A percentile compares a stretch with the other conserved stretches of the same genome.
Evolutionary conservation across 2,329 filamentous ascomycete species (phyloP).

Genomic region (Aphanoascus verrucosus): DNA sequence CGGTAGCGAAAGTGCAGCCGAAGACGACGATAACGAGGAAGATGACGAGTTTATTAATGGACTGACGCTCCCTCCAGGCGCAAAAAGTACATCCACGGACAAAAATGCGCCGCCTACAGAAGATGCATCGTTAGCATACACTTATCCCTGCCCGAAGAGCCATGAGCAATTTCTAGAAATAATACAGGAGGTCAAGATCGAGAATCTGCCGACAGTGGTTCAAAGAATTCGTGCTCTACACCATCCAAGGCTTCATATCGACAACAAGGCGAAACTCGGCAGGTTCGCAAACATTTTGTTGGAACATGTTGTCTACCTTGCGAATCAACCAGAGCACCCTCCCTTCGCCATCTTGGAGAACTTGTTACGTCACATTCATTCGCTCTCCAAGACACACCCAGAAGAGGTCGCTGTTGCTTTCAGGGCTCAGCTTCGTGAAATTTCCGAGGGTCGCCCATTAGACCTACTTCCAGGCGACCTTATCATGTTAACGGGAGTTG

Average conservation of each 20-base stretch:
- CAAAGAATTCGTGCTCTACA: conserved; percentile 88
- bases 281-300: conserved; percentile 41
- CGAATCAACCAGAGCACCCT: conserved; percentile 39
- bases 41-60: conserved; percentile 63
- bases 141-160: conserved; percentile 71
- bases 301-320: conserved; percentile 50
- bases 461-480: conserved; percentile 58
- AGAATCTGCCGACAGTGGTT: conserved; percentile 65
- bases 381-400: conserved; percentile 75
- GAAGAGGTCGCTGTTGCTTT: conserved; percentile 68
- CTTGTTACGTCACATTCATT: conserved; percentile 82
- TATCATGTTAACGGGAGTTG: conserved; percentile 69
- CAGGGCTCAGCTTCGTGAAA: conserved; percentile 54
- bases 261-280: conserved; percentile 74
- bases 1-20: conserved; percentile 42
- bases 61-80: conserved; percentile 41
- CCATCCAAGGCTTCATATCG: conserved; percentile 71
- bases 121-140: conserved; percentile 54
- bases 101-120: background rate
- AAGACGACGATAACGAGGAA: conserved; percentile 45
- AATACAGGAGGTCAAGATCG: conserved; percentile 49
- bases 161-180: conserved; percentile 62
- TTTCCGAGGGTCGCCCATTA: conserved; percentile 44
- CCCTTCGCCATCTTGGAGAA: conserved; percentile 64
- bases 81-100: conserved; percentile 31